Conservation (phyloP, 495 filamentous ascomycete genomes). For the Neurospora africana region DNA sequence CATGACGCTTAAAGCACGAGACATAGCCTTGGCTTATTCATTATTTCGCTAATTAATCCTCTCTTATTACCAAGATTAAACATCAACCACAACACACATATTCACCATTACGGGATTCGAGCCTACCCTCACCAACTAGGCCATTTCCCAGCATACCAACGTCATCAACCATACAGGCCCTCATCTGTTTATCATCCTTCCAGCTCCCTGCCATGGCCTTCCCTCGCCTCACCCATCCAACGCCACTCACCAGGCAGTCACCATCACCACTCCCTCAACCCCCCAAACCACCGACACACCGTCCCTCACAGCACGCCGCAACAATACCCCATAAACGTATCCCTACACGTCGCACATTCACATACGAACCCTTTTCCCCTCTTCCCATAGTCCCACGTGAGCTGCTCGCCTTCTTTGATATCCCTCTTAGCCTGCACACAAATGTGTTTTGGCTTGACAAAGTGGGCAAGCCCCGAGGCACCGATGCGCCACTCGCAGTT, state of each 20-base stretch:
- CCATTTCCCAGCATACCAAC: not conserved
- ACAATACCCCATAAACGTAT: not conserved
- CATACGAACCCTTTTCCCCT: slow-evolving; percentile 13
- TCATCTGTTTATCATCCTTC: no score
- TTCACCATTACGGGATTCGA: not conserved
- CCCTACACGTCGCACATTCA: slow-evolving; percentile 12
- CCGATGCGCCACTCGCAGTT: slow-evolving; percentile 21
- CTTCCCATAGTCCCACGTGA: slow-evolving; percentile 21
- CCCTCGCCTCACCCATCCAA: not conserved
- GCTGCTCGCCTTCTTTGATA: slow-evolving; percentile 20
- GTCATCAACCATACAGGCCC: not conserved
- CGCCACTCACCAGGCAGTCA: not conserved
- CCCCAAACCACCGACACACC: not conserved
- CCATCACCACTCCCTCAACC: not conserved
- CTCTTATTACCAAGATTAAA: not conserved
- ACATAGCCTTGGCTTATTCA: not conserved
- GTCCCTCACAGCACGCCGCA: slow-evolving; percentile 10
- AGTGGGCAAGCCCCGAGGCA: slow-evolving; percentile 7
- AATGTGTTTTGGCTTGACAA: slow-evolving; percentile 11
- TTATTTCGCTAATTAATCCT: not conserved
- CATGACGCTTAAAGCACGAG: not conserved
- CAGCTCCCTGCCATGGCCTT: no score
- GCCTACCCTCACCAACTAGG: not conserved
- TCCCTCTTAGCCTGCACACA: slow-evolving; percentile 15
- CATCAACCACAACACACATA: not conserved